These are phyloP conservation scores for Alternaria longipes DNA, from an alignment of 2,329 filamentous ascomycete species.

Conservation along the genomic window DNA sequence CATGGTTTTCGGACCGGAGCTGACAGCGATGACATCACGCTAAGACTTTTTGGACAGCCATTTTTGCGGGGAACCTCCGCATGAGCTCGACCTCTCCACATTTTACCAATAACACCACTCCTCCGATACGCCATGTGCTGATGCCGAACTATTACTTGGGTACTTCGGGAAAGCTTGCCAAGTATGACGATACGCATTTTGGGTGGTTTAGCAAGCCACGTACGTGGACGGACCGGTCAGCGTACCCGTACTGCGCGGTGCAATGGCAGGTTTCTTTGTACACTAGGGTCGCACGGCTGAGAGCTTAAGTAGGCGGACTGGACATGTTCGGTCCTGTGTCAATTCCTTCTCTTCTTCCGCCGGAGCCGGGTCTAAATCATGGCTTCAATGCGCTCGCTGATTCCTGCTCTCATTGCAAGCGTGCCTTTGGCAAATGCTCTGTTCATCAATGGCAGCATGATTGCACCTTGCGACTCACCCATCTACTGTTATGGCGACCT, in stretches of 20 bases:
- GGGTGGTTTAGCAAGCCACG: slow-evolving; percentile 25
- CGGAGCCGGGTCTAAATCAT: slow-evolving; percentile 13
- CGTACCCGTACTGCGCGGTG: slow-evolving; percentile 7
- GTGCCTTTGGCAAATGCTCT: slow-evolving; percentile 54
- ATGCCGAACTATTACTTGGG: slow-evolving; percentile 7
- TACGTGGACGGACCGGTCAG: slow-evolving; percentile 26
- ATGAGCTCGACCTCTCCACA: slow-evolving; percentile 7
- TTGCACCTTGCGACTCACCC: slow-evolving; percentile 72
- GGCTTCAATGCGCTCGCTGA: slow-evolving; percentile 23
- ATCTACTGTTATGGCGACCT: slow-evolving; percentile 74
- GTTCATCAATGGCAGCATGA: slow-evolving; percentile 68
- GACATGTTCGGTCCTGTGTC: background rate
- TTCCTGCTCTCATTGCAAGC: slow-evolving; percentile 25
- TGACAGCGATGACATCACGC: slow-evolving; percentile 31
- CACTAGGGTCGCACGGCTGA: slow-evolving; percentile 1
- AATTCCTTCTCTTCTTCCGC: slow-evolving; percentile 3
- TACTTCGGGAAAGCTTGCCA: slow-evolving; percentile 10
- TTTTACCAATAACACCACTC: slow-evolving; percentile 7
- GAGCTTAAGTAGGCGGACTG: slow-evolving; percentile 15
- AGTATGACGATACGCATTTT: slow-evolving; percentile 13
- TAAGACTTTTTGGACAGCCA: slow-evolving; percentile 21
- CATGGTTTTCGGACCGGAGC: slow-evolving; percentile 18
- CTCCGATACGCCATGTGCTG: slow-evolving; percentile 8
- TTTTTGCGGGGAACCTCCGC: slow-evolving; percentile 27
- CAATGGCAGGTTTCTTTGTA: slow-evolving; percentile 29